These are phyloP conservation scores for Cupressus sempervirens DNA, from an alignment of 75 land plant genomes.

Conservation along the genomic window DNA sequence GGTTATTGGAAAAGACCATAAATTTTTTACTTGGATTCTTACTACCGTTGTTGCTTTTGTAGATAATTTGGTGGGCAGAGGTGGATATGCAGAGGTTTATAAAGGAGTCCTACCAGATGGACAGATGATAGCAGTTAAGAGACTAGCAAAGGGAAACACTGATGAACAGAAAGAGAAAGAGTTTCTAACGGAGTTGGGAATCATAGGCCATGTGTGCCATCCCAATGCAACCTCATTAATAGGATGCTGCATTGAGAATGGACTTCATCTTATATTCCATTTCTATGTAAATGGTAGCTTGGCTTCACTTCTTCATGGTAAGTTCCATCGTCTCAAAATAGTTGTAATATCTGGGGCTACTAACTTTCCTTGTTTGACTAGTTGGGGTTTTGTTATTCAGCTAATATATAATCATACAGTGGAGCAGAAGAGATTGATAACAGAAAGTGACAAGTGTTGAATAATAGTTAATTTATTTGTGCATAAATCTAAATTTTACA, in stretches of 20 bases:
- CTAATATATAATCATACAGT: background rate
- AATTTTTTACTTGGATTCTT: background rate
- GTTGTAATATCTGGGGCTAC: background rate
- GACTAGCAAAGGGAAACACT: constrained; percentile 47
- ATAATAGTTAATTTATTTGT: background rate
- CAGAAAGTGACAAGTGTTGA: background rate
- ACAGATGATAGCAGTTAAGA: constrained; percentile 77
- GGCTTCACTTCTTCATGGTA: constrained; percentile 77
- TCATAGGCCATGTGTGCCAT: constrained; percentile 75
- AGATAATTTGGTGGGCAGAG: constrained; percentile 88
- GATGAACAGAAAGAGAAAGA: constrained; percentile 79
- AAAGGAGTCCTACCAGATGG: constrained; percentile 61
- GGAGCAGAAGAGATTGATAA: background rate
- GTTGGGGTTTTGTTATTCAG: background rate
- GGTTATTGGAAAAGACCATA: background rate
- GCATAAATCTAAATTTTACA: background rate
- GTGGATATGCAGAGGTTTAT: constrained; percentile 92
- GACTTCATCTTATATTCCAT: constrained; percentile 79
- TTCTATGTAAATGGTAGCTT: constrained; percentile 77
- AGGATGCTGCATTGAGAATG: constrained; percentile 85
- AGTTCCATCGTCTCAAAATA: constrained; percentile 1
- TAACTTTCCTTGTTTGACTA: background rate
- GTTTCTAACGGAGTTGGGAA: constrained; percentile 83
- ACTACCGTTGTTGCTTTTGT: constrained; percentile 11
- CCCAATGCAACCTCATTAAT: constrained; percentile 65